Base-by-base conservation (phyloP, 2,329 filamentous ascomycete genomes). In the Aspergillus pseudoterreus region DNA sequence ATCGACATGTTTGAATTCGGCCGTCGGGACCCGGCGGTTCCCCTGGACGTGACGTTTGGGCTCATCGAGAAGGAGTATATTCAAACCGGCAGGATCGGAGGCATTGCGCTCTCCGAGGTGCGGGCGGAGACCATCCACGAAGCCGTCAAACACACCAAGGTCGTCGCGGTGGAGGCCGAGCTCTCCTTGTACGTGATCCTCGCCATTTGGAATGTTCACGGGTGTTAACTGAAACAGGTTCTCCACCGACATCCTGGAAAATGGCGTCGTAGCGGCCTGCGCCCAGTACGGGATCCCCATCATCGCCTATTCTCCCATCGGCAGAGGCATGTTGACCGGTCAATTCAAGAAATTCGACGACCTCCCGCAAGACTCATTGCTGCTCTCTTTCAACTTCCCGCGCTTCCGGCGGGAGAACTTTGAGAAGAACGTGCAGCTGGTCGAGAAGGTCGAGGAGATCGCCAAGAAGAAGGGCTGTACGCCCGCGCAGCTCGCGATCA, bases 221-320 rank as follows among this genome's bases (percentile, higher is more conserved):
- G 14, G 15, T 8, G 39, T 43, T 43, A 4, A 43, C 15, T 6
- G 17, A 6, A 22, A 22, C 39, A 43, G 39, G 39, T 57, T 51
- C 5, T 47, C 55, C 4, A 50, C 53, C 5, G 50, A 56, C 1
- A 43, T 45, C 15, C 24, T 58, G 39, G 24, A 32, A 11, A 60
- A 59, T 43, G 55, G 80, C 2, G 69, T 83, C 33, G 75, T 77
- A 3, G 74, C 73, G 2, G 77, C 81, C 0, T 86, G 83, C 61
- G 77, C 74, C 0, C 78, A 92, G 64, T 69, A 87, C 43, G 73
- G 77, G 43, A 90, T 92, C 53, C 84, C 86, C 0, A 72, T 92
- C 44, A 71, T 90, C 33, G 86, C 85, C 0, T 92, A 90, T 70
- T 86, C 85, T 42, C 88, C 88, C 1, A 75, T 91, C 0, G 84